Evolutionary conservation across 2,329 filamentous ascomycete species (phyloP).

Genomic region (Venturia effusa): DNA sequence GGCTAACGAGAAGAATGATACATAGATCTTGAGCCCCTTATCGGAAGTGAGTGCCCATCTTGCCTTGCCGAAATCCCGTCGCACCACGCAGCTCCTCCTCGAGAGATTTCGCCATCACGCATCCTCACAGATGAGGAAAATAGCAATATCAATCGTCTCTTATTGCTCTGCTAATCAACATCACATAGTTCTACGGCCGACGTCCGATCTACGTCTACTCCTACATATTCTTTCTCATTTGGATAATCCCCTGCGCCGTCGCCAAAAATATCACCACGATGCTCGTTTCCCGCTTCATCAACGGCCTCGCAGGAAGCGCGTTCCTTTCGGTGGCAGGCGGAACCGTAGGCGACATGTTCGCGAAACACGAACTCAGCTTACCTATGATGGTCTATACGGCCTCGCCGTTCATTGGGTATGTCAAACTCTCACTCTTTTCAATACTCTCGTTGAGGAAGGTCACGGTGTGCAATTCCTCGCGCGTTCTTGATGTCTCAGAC

Average conservation of each 20-base stretch:
- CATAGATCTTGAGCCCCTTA: conserved; percentile 8
- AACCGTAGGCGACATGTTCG: conserved; percentile 73
- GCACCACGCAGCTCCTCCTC: background rate
- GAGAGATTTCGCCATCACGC: background rate
- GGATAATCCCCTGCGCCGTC: conserved; percentile 70
- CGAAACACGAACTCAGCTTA: conserved; percentile 54
- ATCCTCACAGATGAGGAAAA: background rate
- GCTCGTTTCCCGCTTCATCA: conserved; percentile 66
- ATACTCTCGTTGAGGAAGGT: background rate
- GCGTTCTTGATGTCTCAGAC: background rate
- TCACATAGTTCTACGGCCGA: conserved; percentile 65
- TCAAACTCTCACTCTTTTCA: background rate
- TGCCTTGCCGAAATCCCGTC: background rate
- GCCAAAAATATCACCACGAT: conserved; percentile 73
- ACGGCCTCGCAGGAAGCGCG: conserved; percentile 56
- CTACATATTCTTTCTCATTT: conserved; percentile 65
- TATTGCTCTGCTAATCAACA: background rate
- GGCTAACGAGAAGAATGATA: background rate
- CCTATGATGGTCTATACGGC: conserved; percentile 70
- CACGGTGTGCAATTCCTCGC: background rate
- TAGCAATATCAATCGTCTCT: background rate
- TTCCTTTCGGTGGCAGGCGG: conserved; percentile 65
- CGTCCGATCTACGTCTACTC: conserved; percentile 69
- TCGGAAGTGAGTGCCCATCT: conserved; percentile 9
- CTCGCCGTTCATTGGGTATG: conserved; percentile 38